These are phyloP conservation scores for Nannochloris sp. DNA, from an alignment of 139 green algal genomes.

Conservation along the genomic window DNA sequence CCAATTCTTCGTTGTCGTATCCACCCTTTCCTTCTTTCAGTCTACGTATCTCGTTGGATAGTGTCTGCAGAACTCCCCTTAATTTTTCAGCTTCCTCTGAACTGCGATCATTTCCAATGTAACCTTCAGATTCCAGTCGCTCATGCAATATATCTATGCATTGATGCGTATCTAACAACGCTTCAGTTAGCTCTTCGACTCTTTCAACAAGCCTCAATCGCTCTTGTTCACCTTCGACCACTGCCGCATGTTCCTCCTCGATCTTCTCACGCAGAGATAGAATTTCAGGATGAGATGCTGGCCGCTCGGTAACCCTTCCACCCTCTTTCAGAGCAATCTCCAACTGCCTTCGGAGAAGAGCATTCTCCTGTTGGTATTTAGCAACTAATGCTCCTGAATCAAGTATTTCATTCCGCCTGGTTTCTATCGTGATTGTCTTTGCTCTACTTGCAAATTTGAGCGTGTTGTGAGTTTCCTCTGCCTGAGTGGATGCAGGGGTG, in stretches of 20 bases:
- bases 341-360: constrained; percentile 67
- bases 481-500: constrained; percentile 71
- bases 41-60: not conserved
- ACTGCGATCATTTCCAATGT: not conserved
- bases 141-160: constrained; percentile 1
- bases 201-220: constrained; percentile 14
- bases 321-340: constrained; percentile 33
- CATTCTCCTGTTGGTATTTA: constrained; percentile 76
- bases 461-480: constrained; percentile 95
- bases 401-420: constrained; percentile 57
- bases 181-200: constrained; percentile 15
- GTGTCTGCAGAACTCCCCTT: not conserved
- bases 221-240: constrained; percentile 31
- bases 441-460: constrained; percentile 92
- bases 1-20: not conserved
- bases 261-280: constrained; percentile 50
- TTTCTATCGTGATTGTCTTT: constrained; percentile 52
- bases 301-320: constrained; percentile 10
- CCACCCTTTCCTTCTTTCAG: not conserved
- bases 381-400: constrained; percentile 73
- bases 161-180: constrained; percentile 15
- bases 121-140: not conserved
- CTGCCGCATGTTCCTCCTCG: constrained; percentile 55
- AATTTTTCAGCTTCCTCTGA: constrained; percentile 1
- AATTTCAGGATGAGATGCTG: constrained; percentile 37